Percentiles rank a stretch among this genome's conserved stretches.
Evolutionary conservation across 2,329 filamentous ascomycete species (phyloP).

Genomic region (Blastomyces emzantsi): DNA sequence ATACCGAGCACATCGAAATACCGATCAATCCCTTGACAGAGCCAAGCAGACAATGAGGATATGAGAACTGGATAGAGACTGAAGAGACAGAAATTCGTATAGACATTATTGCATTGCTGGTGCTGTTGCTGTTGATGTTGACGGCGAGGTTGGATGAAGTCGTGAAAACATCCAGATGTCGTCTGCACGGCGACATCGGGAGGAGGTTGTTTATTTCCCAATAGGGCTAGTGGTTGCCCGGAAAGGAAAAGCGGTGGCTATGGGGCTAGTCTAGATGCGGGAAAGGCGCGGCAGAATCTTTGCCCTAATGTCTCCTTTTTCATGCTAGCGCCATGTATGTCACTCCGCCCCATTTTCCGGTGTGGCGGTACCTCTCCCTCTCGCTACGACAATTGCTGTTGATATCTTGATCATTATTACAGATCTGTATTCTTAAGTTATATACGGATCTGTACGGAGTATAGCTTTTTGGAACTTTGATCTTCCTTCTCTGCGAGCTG

Average conservation of each 20-base stretch:
- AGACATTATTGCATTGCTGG: too few species aligned
- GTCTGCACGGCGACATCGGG: too few species aligned
- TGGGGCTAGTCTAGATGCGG: background rate
- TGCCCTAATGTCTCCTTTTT: background rate
- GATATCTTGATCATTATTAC: background rate
- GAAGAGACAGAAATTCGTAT: background rate
- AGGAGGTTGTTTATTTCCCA: background rate
- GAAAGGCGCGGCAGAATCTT: background rate
- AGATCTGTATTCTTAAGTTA: too few species aligned
- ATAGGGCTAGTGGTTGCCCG: background rate
- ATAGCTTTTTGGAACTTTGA: background rate
- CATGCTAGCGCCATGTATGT: background rate
- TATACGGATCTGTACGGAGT: too few species aligned
- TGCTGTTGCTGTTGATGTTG: background rate
- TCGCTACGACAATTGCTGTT: background rate
- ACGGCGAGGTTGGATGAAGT: background rate
- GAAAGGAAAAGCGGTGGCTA: slow-evolving; percentile 1
- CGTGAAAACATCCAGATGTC: too few species aligned
- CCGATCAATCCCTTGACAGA: background rate
- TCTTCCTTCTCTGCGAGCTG: background rate
- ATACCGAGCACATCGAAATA: background rate
- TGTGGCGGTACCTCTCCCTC: background rate
- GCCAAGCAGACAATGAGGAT: background rate
- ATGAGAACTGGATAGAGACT: background rate
- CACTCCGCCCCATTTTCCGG: background rate